phyloP scores from a whole-genome alignment of 805 yeast genomes.

The Kodamaea laetipori region DNA sequence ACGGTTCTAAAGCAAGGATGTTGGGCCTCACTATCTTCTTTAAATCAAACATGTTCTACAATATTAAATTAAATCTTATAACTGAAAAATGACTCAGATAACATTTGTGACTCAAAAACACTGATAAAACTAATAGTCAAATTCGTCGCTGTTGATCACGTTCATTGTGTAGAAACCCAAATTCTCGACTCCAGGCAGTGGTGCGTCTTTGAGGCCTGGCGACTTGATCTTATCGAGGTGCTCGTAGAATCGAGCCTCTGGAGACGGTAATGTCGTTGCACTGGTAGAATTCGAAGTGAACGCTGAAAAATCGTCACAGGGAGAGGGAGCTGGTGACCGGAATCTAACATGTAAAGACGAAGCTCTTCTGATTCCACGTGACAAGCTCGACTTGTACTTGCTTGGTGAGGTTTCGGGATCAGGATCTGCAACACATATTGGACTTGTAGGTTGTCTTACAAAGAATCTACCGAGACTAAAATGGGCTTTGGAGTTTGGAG shows the following conservation, averaged over 20 bases:
- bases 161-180: background rate
- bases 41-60: slow-evolving; percentile 45
- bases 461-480: slow-evolving; percentile 2
- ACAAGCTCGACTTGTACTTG: slow-evolving; percentile 1
- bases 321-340: slow-evolving; percentile 1
- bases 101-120: background rate
- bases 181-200: background rate
- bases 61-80: slow-evolving; percentile 1
- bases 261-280: background rate
- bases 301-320: background rate
- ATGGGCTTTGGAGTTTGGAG: slow-evolving; percentile 3
- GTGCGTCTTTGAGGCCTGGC: background rate
- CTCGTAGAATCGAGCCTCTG: background rate
- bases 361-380: background rate
- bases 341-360: slow-evolving; percentile 8
- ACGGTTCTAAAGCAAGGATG: slow-evolving; percentile 80
- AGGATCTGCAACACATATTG: background rate
- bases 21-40: slow-evolving; percentile 78
- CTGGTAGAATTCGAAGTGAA: background rate
- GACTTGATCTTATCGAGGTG: background rate
- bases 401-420: background rate
- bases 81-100: slow-evolving; percentile 11
- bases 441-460: background rate
- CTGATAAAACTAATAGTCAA: background rate
- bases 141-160: background rate